Evolutionary conservation across 1,139 yeast species (phyloP).

Genomic region (Candida labiduridarum): DNA sequence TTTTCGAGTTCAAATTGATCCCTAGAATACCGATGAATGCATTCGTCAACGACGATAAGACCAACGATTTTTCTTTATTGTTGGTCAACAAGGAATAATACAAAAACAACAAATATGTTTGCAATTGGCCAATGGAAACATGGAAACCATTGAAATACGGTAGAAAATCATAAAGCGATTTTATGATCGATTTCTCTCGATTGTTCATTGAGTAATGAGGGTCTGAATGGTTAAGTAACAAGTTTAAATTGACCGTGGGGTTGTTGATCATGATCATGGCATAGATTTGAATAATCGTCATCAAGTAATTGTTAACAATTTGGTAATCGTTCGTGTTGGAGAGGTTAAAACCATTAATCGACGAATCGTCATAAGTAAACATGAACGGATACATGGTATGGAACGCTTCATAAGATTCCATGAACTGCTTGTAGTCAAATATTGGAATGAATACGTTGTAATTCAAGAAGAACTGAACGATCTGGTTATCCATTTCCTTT

Average conservation of each 20-base stretch:
- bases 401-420: slow-evolving; percentile 58
- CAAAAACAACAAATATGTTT: slow-evolving; percentile 45
- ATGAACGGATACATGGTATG: slow-evolving; percentile 59
- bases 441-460: slow-evolving; percentile 62
- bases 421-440: slow-evolving; percentile 59
- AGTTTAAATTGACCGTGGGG: slow-evolving; percentile 46
- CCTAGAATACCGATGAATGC: slow-evolving; percentile 52
- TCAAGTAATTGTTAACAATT: slow-evolving; percentile 52
- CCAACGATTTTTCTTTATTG: slow-evolving; percentile 49
- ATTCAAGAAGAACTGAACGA: slow-evolving; percentile 56
- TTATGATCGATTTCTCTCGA: slow-evolving; percentile 25
- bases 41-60: slow-evolving; percentile 44
- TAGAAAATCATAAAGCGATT: slow-evolving; percentile 47
- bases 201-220: slow-evolving; percentile 33
- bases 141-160: slow-evolving; percentile 51
- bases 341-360: slow-evolving; percentile 53
- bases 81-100: slow-evolving; percentile 48
- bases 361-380: slow-evolving; percentile 52
- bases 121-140: slow-evolving; percentile 43
- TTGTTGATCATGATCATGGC: slow-evolving; percentile 52
- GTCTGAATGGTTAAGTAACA: slow-evolving; percentile 40
- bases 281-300: slow-evolving; percentile 48
- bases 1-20: slow-evolving; percentile 48
- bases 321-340: slow-evolving; percentile 50
- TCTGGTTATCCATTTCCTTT: slow-evolving; percentile 53